These are phyloP conservation scores for Arthrobotrys musiformis DNA, from an alignment of 2,329 filamentous ascomycete species.

Conservation along the genomic window DNA sequence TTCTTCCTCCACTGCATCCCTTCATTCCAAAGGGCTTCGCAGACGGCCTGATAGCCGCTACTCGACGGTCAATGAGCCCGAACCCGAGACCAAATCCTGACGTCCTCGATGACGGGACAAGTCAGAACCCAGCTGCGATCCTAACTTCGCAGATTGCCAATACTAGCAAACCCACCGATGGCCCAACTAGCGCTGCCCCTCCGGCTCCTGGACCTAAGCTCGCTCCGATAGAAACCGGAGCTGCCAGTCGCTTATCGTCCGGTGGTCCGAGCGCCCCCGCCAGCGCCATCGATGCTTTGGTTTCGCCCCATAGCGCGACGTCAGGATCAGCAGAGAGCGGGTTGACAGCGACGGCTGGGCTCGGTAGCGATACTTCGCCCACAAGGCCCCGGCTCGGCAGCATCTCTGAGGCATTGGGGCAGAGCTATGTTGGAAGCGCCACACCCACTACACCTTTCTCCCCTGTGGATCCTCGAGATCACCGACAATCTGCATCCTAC, in stretches of 20 bases:
- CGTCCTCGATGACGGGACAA: constrained; percentile 37
- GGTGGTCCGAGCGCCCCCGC: constrained; percentile 38
- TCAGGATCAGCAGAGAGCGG: constrained; percentile 53
- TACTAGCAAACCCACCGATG: constrained; percentile 41
- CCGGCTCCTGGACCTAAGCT: constrained; percentile 50
- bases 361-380: constrained; percentile 53
- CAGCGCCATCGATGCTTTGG: constrained; percentile 41
- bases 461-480: constrained; percentile 32
- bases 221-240: constrained; percentile 47
- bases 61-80: constrained; percentile 40
- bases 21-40: constrained; percentile 38
- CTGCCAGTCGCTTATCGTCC: constrained; percentile 30
- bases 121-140: constrained; percentile 52
- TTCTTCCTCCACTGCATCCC: constrained; percentile 46
- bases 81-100: constrained; percentile 33
- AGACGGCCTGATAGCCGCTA: constrained; percentile 39
- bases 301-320: constrained; percentile 46
- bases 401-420: constrained; percentile 44
- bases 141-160: constrained; percentile 34
- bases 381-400: constrained; percentile 52
- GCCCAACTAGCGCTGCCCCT: constrained; percentile 33
- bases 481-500: constrained; percentile 47
- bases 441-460: constrained; percentile 51
- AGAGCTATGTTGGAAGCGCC: constrained; percentile 34
- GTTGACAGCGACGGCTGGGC: constrained; percentile 48